Conservation (phyloP, 306 rosid species). For the Dryas alaskensis region DNA sequence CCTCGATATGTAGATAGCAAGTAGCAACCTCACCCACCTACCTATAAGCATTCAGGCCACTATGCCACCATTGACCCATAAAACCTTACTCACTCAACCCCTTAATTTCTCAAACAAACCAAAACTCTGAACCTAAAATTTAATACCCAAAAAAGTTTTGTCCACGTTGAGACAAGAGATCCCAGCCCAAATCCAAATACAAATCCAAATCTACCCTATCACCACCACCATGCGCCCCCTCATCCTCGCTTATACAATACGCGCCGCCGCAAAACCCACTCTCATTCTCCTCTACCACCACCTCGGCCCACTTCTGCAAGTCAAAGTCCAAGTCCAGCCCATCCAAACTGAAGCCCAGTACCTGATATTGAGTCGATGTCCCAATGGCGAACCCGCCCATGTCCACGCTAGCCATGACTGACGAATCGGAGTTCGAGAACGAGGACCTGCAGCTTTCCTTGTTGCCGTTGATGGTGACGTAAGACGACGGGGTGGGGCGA, state of each 20-base stretch:
- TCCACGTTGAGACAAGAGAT: not conserved
- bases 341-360: no score
- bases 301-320: no score
- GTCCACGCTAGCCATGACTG: constrained; percentile 69
- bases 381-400: constrained; percentile 14
- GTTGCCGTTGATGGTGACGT: constrained; percentile 65
- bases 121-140: no score
- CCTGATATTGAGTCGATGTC: not conserved
- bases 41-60: no score
- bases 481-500: constrained; percentile 51
- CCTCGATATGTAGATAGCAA: no score
- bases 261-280: constrained; percentile 9
- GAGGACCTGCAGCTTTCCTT: constrained; percentile 82
- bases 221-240: constrained; percentile 15
- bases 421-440: constrained; percentile 58
- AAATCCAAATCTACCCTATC: not conserved
- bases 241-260: constrained; percentile 7
- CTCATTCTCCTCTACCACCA: not conserved
- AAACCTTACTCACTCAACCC: no score
- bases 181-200: constrained; percentile 8
- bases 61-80: no score
- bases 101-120: no score
- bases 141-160: no score
- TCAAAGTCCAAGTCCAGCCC: not conserved
- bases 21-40: no score